Percentiles rank a stretch among this genome's conserved stretches.
These are phyloP conservation scores for Linnemannia elongata DNA, from an alignment of 192 early-diverging fungal genomes.

Conservation along the genomic window DNA sequence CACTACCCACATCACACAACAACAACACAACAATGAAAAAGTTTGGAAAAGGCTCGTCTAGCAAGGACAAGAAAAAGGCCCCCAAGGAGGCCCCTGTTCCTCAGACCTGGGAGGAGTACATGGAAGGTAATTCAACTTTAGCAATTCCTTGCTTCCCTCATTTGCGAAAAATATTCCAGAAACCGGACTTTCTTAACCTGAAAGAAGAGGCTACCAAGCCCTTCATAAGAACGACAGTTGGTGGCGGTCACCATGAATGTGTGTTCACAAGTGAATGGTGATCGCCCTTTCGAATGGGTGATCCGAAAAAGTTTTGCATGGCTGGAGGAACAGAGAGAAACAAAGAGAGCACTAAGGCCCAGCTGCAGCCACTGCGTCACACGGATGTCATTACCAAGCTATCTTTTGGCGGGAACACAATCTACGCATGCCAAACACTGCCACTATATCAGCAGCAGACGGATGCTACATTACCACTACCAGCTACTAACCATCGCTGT, in stretches of 20 bases:
- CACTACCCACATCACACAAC: not conserved
- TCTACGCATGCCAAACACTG: not conserved
- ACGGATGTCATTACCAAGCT: not conserved
- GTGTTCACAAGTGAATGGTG: not conserved
- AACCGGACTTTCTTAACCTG: not conserved
- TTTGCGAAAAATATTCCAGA: not conserved
- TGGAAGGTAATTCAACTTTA: constrained; percentile 59
- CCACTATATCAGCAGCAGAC: not conserved
- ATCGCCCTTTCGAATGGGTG: not conserved
- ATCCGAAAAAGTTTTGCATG: not conserved
- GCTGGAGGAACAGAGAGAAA: not conserved
- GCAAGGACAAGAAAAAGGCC: constrained; percentile 54
- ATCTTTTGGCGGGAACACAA: constrained; percentile 4
- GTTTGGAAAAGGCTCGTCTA: constrained; percentile 20
- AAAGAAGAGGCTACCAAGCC: not conserved
- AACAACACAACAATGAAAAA: constrained; percentile 36
- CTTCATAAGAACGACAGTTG: not conserved
- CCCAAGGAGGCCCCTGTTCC: constrained; percentile 57
- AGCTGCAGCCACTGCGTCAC: not conserved
- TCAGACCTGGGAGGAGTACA: constrained; percentile 68
- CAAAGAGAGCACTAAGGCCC: too few relatives aligned
- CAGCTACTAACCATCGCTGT: not conserved
- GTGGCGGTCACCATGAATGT: not conserved
- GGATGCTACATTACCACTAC: not conserved
- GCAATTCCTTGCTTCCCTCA: not conserved